Evolutionary conservation across 2,329 filamentous ascomycete genomes (phyloP).

Genomic region (Penicillium decumbens): DNA sequence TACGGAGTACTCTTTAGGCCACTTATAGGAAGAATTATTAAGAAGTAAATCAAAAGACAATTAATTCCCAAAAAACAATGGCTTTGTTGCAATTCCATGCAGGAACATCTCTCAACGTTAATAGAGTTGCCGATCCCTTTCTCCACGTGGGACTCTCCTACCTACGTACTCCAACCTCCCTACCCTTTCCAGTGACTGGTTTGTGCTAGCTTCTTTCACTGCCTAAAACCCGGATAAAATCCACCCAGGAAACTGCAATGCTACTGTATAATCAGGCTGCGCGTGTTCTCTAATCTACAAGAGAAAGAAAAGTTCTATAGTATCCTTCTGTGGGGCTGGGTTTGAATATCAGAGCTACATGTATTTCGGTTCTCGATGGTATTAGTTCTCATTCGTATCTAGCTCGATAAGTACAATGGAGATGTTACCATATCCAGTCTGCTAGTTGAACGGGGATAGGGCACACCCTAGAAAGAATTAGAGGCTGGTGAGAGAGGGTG

Average conservation of each 20-base stretch:
- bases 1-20: neutral
- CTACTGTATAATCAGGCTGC: neutral
- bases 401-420: neutral
- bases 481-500: neutral
- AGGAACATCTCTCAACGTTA: constrained; percentile 8
- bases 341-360: neutral
- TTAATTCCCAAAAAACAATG: neutral
- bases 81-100: constrained; percentile 3
- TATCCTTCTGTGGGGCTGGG: neutral
- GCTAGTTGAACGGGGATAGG: neutral
- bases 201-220: neutral
- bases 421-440: neutral
- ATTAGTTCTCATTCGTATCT: neutral
- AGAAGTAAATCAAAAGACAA: neutral
- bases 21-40: neutral
- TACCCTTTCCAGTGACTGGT: neutral
- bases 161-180: neutral
- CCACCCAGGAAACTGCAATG: neutral
- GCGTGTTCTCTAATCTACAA: constrained; percentile 3
- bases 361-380: neutral
- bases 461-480: neutral
- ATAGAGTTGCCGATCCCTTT: constrained; percentile 21
- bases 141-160: constrained; percentile 12
- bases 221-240: constrained; percentile 5
- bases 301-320: neutral